Evolutionary conservation across 805 yeast genomes (phyloP).

Genomic region (Zygosaccharomyces pseudorouxii): DNA sequence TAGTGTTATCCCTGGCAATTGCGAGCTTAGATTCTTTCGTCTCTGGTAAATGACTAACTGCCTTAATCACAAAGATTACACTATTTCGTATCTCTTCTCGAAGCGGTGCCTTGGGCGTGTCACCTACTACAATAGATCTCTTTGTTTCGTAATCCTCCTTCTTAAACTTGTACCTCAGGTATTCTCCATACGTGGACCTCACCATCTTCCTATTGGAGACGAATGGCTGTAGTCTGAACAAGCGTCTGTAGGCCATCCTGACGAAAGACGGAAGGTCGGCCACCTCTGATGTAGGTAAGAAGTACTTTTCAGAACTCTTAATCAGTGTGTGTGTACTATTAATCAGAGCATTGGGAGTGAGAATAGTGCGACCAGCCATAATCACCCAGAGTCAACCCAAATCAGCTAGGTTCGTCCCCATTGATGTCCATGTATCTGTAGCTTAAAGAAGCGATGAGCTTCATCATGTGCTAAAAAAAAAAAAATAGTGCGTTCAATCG

Average conservation of each 20-base stretch:
- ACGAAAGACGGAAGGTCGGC: slow-evolving; percentile 5
- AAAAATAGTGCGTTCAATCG: neutral
- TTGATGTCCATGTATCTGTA: neutral
- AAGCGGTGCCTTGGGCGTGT: slow-evolving; percentile 4
- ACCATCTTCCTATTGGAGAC: slow-evolving; percentile 28
- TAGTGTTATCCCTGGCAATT: slow-evolving; percentile 17
- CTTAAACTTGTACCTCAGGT: slow-evolving; percentile 29
- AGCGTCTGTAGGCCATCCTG: slow-evolving; percentile 23
- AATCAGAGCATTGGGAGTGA: slow-evolving; percentile 22
- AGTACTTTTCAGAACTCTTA: slow-evolving; percentile 15
- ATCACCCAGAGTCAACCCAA: neutral
- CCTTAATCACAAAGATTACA: slow-evolving; percentile 24
- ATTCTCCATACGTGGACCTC: slow-evolving; percentile 24
- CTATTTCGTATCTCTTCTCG: slow-evolving; percentile 17
- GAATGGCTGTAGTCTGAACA: slow-evolving; percentile 27
- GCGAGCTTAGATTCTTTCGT: slow-evolving; percentile 1
- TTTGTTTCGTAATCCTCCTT: slow-evolving; percentile 27
- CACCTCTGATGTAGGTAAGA: slow-evolving; percentile 5
- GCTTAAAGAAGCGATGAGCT: neutral
- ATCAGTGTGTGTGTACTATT: slow-evolving; percentile 17
- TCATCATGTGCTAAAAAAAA: neutral
- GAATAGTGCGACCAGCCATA: slow-evolving; percentile 13
- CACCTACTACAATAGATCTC: slow-evolving; percentile 14
- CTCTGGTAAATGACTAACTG: slow-evolving; percentile 17
- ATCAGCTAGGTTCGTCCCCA: neutral